These are phyloP conservation scores for Penicillium fimorum DNA, from an alignment of 495 filamentous ascomycete genomes.

Conservation along the genomic window DNA sequence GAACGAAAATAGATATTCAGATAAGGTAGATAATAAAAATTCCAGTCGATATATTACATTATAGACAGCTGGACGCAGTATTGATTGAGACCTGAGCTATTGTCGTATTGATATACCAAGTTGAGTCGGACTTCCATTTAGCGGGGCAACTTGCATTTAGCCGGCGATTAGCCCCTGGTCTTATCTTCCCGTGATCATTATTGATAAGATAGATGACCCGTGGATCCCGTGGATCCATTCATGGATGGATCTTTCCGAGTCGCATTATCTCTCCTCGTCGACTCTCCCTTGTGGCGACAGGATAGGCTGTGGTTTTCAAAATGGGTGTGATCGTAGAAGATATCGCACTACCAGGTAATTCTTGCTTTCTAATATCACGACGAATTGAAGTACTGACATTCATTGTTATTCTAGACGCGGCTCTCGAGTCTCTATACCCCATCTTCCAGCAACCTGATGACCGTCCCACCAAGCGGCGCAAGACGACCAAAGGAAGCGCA, in stretches of 20 bases:
- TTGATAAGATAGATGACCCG: constrained; percentile 4
- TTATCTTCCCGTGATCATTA: not conserved
- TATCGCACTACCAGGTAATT: constrained; percentile 25
- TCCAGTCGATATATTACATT: too few species aligned
- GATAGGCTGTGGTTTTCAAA: constrained; percentile 4
- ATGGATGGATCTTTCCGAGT: not conserved
- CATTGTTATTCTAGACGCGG: constrained; percentile 21
- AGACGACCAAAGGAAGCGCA: constrained; percentile 20
- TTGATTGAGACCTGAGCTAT: too few species aligned
- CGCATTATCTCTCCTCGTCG: not conserved
- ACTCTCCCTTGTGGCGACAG: constrained; percentile 7
- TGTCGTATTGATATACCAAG: not conserved
- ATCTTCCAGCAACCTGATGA: constrained; percentile 24
- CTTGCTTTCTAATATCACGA: not conserved
- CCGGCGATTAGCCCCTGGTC: not conserved
- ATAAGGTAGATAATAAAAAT: too few species aligned
- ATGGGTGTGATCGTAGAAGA: constrained; percentile 32
- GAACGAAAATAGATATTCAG: too few species aligned
- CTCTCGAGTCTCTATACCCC: constrained; percentile 26
- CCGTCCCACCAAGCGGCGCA: constrained; percentile 40
- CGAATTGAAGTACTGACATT: constrained; percentile 12
- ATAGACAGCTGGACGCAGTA: too few species aligned
- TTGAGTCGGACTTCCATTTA: not conserved
- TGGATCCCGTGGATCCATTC: too few species aligned
- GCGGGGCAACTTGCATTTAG: not conserved